A percentile compares a stretch with the other conserved stretches of the same genome.
phyloP scores from a whole-genome alignment of 176 grass and related monocot genomes.

The Cymbopogon citratus region DNA sequence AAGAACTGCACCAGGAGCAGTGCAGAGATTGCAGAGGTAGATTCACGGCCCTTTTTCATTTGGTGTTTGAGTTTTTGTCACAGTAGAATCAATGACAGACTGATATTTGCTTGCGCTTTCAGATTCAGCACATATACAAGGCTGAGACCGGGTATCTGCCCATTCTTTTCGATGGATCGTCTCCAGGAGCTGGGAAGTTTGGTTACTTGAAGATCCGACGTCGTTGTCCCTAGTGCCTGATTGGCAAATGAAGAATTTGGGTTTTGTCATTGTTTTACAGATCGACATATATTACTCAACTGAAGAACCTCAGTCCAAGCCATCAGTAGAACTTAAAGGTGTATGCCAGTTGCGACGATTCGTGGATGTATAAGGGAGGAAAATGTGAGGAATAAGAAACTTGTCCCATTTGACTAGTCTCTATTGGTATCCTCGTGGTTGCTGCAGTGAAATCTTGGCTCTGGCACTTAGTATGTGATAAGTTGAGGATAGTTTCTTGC shows the following conservation, averaged over 20 bases:
- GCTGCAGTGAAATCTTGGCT: no score
- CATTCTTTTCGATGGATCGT: constrained; percentile 73
- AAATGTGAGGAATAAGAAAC: no score
- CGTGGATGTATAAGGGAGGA: background rate
- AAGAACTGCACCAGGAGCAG: constrained; percentile 56
- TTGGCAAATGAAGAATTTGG: background rate
- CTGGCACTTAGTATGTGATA: no score
- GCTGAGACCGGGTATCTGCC: constrained; percentile 71
- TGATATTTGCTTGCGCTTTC: background rate
- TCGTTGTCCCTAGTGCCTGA: background rate
- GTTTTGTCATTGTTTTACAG: background rate
- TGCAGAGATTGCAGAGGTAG: constrained; percentile 68
- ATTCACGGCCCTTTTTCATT: background rate
- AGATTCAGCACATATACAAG: constrained; percentile 91
- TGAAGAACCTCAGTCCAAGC: background rate
- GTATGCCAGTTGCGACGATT: background rate
- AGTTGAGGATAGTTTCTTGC: no score
- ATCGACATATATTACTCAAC: background rate
- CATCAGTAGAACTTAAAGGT: background rate
- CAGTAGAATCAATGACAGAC: no score
- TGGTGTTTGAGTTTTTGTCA: background rate
- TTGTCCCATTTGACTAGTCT: no score
- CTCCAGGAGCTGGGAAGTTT: constrained; percentile 76
- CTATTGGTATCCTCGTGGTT: background rate
- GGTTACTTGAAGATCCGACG: constrained; percentile 70